Evolutionary conservation across 2,329 filamentous ascomycete genomes (phyloP).

Genomic region (Alternaria atra): DNA sequence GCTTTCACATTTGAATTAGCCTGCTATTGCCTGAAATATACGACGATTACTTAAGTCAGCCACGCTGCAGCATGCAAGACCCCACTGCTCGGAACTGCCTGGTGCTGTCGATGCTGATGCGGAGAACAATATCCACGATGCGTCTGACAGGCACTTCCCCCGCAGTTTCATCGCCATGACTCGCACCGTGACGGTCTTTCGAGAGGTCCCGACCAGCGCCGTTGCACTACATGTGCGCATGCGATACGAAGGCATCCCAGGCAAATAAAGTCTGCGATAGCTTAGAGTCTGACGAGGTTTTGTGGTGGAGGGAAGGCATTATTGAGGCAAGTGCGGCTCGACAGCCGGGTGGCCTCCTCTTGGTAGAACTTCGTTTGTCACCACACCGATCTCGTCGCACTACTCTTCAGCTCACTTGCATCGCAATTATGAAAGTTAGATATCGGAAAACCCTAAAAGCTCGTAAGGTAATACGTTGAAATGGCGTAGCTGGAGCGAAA

Average conservation of each 20-base stretch:
- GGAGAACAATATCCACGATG: slow-evolving; percentile 41
- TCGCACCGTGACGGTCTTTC: slow-evolving; percentile 21
- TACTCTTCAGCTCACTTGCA: neutral
- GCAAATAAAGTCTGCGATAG: too few species aligned
- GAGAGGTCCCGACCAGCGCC: rapidly evolving
- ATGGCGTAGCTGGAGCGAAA: too few species aligned
- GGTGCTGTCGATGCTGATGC: slow-evolving; percentile 12
- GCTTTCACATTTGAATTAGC: neutral
- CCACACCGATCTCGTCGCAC: neutral
- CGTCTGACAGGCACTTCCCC: slow-evolving; percentile 24
- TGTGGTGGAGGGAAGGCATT: neutral
- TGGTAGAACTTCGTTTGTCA: neutral
- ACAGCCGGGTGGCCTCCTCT: too few species aligned
- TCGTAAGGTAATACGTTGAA: too few species aligned
- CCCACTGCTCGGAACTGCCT: neutral
- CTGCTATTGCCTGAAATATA: neutral
- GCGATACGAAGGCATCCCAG: neutral
- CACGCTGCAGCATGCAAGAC: slow-evolving; percentile 7
- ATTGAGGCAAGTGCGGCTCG: neutral
- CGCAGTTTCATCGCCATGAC: slow-evolving; percentile 35
- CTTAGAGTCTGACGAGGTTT: too few species aligned
- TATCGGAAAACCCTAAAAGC: neutral
- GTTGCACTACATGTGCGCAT: neutral
- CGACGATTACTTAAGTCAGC: neutral
- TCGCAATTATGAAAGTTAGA: neutral